These are phyloP conservation scores for Candida buenavistaensis DNA, from an alignment of 1,139 yeast genomes.

Conservation along the genomic window DNA sequence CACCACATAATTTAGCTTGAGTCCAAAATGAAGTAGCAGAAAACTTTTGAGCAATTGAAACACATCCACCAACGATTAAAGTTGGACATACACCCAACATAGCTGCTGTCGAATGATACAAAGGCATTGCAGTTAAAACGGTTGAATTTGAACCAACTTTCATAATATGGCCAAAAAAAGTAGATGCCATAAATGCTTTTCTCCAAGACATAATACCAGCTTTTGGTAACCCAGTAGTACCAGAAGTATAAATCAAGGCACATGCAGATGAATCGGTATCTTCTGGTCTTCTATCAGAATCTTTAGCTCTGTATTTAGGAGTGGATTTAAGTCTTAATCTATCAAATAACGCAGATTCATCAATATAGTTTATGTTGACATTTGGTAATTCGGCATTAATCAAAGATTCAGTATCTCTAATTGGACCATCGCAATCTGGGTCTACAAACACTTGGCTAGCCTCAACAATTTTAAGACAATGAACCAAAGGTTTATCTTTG, in stretches of 20 bases:
- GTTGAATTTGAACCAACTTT: conserved; percentile 54
- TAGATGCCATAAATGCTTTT: conserved; percentile 70
- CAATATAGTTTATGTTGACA: conserved; percentile 52
- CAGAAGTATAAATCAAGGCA: conserved; percentile 83
- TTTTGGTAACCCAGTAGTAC: conserved; percentile 94
- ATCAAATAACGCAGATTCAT: conserved; percentile 49
- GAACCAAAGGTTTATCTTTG: conserved; percentile 71
- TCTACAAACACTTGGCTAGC: conserved; percentile 72
- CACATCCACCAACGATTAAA: conserved; percentile 64
- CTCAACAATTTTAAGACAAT: conserved; percentile 73
- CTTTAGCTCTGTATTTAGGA: conserved; percentile 55
- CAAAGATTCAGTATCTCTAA: conserved; percentile 51
- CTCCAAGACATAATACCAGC: conserved; percentile 95
- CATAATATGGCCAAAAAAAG: conserved; percentile 69
- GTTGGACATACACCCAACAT: conserved; percentile 81
- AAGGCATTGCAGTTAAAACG: conserved; percentile 91
- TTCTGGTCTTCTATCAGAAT: conserved; percentile 54
- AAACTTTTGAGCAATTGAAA: conserved; percentile 79
- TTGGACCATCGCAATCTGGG: conserved; percentile 60
- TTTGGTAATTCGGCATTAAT: conserved; percentile 43
- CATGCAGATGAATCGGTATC: conserved; percentile 65
- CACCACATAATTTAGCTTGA: conserved; percentile 67
- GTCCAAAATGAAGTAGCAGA: conserved; percentile 90
- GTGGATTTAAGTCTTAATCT: conserved; percentile 47
- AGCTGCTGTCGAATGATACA: conserved; percentile 94